Evolutionary conservation across 441 rosid species (phyloP).

Genomic region (Iberis amara): DNA sequence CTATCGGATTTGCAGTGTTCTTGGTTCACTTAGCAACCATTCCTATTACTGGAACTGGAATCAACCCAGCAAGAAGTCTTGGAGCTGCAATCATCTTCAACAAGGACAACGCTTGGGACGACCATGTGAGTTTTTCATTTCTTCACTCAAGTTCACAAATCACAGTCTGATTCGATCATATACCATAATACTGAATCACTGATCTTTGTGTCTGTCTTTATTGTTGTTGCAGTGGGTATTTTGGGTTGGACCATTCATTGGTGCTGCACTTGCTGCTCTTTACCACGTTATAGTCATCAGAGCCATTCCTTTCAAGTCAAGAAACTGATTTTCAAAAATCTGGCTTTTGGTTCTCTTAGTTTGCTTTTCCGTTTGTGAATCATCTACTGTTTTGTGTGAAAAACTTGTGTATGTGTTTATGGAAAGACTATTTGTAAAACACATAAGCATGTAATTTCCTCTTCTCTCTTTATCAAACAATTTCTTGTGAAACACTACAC

Average conservation of each 20-base stretch:
- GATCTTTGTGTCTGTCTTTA: neutral
- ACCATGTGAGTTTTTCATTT: constrained; percentile 32
- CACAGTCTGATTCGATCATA: neutral
- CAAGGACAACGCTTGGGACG: constrained; percentile 43
- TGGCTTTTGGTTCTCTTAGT: constrained; percentile 20
- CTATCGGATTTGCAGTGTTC: constrained; percentile 47
- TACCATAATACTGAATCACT: neutral
- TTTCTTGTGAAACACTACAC: constrained; percentile 29
- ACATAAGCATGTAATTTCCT: constrained; percentile 17
- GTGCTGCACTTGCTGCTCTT: constrained; percentile 48
- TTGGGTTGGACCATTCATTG: constrained; percentile 57
- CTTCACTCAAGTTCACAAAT: neutral
- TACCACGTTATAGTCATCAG: constrained; percentile 48
- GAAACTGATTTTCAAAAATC: constrained; percentile 20
- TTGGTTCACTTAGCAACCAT: constrained; percentile 51
- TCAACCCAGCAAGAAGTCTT: constrained; percentile 51
- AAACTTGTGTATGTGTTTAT: constrained; percentile 22
- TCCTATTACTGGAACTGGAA: constrained; percentile 49
- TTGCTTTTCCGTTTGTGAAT: constrained; percentile 27
- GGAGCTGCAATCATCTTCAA: constrained; percentile 49
- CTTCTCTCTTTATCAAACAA: constrained; percentile 5
- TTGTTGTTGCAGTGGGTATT: constrained; percentile 37
- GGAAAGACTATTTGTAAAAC: constrained; percentile 7
- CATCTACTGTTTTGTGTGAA: constrained; percentile 11
- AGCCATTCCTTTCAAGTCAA: constrained; percentile 43